A percentile compares a stretch with the other conserved stretches of the same genome.
These are phyloP conservation scores for Curvularia eragrostidis DNA, from an alignment of 2,329 filamentous ascomycete species.

Conservation along the genomic window DNA sequence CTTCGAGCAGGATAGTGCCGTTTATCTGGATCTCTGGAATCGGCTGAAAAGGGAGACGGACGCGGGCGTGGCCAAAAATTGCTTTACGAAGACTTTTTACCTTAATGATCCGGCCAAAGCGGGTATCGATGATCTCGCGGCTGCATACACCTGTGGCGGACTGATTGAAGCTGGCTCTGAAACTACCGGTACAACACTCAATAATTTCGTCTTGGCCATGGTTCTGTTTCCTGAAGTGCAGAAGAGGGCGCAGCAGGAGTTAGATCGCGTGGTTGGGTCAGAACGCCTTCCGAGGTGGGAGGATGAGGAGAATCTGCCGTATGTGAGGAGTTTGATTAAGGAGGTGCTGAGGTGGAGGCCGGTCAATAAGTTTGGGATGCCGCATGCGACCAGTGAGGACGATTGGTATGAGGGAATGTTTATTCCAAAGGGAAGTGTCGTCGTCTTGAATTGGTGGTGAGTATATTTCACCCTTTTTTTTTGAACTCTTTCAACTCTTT, in stretches of 20 bases:
- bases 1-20: slow-evolving; percentile 40
- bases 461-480: slow-evolving; percentile 1
- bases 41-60: slow-evolving; percentile 40
- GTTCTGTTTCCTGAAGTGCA: slow-evolving; percentile 36
- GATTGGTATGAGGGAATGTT: slow-evolving; percentile 50
- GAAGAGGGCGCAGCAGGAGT: slow-evolving; percentile 37
- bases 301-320: slow-evolving; percentile 39
- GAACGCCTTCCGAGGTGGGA: slow-evolving; percentile 43
- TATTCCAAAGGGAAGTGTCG: slow-evolving; percentile 48
- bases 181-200: slow-evolving; percentile 41
- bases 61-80: slow-evolving; percentile 37
- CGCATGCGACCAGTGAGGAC: slow-evolving; percentile 43
- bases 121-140: slow-evolving; percentile 45
- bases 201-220: slow-evolving; percentile 43
- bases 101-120: slow-evolving; percentile 39
- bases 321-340: slow-evolving; percentile 47
- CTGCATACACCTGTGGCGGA: slow-evolving; percentile 45
- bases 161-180: slow-evolving; percentile 47
- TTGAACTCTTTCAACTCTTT: background rate
- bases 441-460: slow-evolving; percentile 46
- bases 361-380: slow-evolving; percentile 44
- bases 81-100: slow-evolving; percentile 48
- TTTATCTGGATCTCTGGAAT: slow-evolving; percentile 46
- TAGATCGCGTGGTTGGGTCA: slow-evolving; percentile 39
- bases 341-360: slow-evolving; percentile 43